Conservation (phyloP, 2,329 filamentous ascomycete species). For the Penicillium sp. region DNA sequence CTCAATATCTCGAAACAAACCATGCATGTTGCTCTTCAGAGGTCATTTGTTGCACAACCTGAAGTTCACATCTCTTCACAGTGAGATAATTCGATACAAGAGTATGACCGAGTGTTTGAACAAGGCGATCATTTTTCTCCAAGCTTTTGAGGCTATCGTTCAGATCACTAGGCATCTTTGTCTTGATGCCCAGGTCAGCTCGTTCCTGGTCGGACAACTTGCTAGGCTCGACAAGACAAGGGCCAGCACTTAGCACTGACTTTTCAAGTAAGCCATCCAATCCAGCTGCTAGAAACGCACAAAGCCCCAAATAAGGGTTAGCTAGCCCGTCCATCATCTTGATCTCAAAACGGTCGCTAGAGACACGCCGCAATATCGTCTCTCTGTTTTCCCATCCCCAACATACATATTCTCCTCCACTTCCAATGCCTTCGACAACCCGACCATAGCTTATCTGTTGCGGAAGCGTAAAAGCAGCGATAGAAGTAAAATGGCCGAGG, state of each 20-base stretch:
- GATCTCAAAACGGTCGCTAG: conserved; percentile 28
- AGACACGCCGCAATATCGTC: conserved; percentile 26
- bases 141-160: neutral
- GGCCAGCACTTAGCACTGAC: neutral
- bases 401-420: conserved; percentile 30
- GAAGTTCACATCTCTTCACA: neutral
- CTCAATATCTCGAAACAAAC: neutral
- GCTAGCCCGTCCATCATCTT: conserved; percentile 34
- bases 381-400: conserved; percentile 36
- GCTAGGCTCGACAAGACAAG: neutral
- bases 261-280: conserved; percentile 11
- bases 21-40: neutral
- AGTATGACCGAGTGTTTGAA: neutral
- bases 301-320: conserved; percentile 33
- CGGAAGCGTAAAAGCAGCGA: conserved; percentile 29
- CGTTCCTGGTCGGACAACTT: neutral
- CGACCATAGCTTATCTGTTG: conserved; percentile 29
- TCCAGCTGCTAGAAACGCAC: conserved; percentile 27
- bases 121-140: neutral
- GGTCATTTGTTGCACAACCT: neutral
- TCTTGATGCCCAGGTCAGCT: neutral
- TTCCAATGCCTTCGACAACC: conserved; percentile 29
- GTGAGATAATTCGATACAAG: neutral
- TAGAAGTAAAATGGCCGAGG: conserved; percentile 26
- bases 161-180: neutral